These are phyloP conservation scores for Colletotrichum gigasporum DNA, from an alignment of 2,329 filamentous ascomycete genomes.

Conservation along the genomic window DNA sequence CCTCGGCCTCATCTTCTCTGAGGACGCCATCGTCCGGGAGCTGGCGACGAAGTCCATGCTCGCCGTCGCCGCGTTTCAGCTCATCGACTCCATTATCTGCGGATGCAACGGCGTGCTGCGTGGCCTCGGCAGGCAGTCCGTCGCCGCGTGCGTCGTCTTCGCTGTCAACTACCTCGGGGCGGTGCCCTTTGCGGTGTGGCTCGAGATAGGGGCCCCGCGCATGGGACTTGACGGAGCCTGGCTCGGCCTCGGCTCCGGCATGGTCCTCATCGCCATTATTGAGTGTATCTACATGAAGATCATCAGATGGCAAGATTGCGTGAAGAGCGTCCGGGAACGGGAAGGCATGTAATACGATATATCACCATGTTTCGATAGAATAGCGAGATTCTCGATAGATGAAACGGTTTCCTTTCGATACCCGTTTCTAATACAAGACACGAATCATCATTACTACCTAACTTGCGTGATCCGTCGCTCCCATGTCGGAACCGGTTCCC, in stretches of 20 bases:
- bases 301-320: conserved; percentile 41
- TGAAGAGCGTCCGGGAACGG: conserved; percentile 40
- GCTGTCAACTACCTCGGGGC: conserved; percentile 48
- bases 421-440: too few species aligned
- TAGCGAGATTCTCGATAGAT: not conserved
- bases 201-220: conserved; percentile 44
- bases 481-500: too few species aligned
- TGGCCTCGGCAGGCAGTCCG: conserved; percentile 48
- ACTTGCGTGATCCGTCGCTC: too few species aligned
- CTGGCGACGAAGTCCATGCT: conserved; percentile 43
- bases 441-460: too few species aligned
- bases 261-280: conserved; percentile 41
- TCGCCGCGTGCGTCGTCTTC: conserved; percentile 48
- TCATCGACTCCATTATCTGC: conserved; percentile 45
- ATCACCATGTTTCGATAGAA: not conserved
- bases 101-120: conserved; percentile 50
- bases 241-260: conserved; percentile 45
- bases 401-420: not conserved
- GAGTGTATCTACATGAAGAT: conserved; percentile 45
- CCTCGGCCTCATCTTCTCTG: conserved; percentile 43
- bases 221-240: conserved; percentile 45
- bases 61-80: conserved; percentile 43
- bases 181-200: conserved; percentile 49
- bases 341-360: conserved; percentile 33
- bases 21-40: conserved; percentile 40